Percentiles rank a stretch among this genome's conserved stretches.
phyloP scores from a whole-genome alignment of 805 yeast species.

The Cyberlindnera japonica region DNA sequence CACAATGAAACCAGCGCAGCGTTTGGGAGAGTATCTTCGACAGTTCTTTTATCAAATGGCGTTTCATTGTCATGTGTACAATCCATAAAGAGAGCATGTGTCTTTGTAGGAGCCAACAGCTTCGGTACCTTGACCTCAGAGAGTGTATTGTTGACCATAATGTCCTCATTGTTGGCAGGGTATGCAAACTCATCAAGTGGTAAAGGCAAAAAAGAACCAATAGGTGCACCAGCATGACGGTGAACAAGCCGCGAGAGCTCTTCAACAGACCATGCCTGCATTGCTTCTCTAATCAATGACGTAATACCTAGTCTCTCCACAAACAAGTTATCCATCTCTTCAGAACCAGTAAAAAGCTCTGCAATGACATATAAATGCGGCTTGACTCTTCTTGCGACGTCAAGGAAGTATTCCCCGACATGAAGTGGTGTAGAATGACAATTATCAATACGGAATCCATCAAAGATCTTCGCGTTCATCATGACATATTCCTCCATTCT shows the following conservation, averaged over 20 bases:
- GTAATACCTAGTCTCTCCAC: slow-evolving; percentile 89
- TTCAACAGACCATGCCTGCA: slow-evolving; percentile 90
- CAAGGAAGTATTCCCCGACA: slow-evolving; percentile 86
- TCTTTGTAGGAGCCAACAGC: slow-evolving; percentile 62
- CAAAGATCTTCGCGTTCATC: slow-evolving; percentile 66
- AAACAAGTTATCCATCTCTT: slow-evolving; percentile 81
- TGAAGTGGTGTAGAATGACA: slow-evolving; percentile 96
- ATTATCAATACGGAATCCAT: slow-evolving; percentile 91
- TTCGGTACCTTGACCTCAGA: slow-evolving; percentile 70
- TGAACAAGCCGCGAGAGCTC: slow-evolving; percentile 86
- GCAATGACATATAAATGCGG: slow-evolving; percentile 92
- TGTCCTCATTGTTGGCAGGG: slow-evolving; percentile 42
- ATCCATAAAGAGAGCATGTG: slow-evolving; percentile 95
- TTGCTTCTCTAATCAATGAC: slow-evolving; percentile 89
- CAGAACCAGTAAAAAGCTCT: slow-evolving; percentile 90
- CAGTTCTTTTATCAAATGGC: slow-evolving; percentile 84
- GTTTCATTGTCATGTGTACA: slow-evolving; percentile 96
- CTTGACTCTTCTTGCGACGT: slow-evolving; percentile 79
- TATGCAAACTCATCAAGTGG: slow-evolving; percentile 74
- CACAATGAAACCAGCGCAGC: slow-evolving; percentile 94
- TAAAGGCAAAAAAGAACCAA: slow-evolving; percentile 82
- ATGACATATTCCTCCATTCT: slow-evolving; percentile 78
- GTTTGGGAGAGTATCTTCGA: slow-evolving; percentile 90
- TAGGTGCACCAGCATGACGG: slow-evolving; percentile 91
- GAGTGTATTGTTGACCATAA: slow-evolving; percentile 28